A percentile compares a stretch with the other conserved stretches of the same genome.
Evolutionary conservation across 106 monocot genomes (phyloP).

Genomic region (Allium cepa): DNA sequence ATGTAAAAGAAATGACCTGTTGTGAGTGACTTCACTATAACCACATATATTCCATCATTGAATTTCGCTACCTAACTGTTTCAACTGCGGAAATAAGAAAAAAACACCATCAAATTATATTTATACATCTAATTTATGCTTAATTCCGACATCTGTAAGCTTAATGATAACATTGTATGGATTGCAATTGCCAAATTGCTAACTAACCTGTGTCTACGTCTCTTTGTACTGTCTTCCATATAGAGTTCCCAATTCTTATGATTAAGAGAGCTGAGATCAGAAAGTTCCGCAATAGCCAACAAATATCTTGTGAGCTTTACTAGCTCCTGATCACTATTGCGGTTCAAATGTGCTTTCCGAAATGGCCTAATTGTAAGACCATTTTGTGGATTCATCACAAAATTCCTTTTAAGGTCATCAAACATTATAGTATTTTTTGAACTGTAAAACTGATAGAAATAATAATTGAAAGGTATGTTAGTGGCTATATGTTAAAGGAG

Average conservation of each 20-base stretch:
- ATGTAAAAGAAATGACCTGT: slow-evolving; percentile 8
- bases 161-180: neutral
- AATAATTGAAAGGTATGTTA: too few relatives aligned
- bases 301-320: slow-evolving; percentile 79
- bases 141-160: too few relatives aligned
- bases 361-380: slow-evolving; percentile 89
- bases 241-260: slow-evolving; percentile 77
- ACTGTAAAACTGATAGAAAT: slow-evolving; percentile 60
- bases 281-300: slow-evolving; percentile 75
- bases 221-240: slow-evolving; percentile 48
- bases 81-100: slow-evolving; percentile 4
- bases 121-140: neutral
- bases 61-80: neutral
- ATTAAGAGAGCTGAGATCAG: slow-evolving; percentile 69
- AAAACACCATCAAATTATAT: neutral
- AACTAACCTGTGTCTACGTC: slow-evolving; percentile 57
- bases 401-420: slow-evolving; percentile 92
- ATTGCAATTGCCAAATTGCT: neutral
- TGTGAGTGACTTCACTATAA: neutral
- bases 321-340: slow-evolving; percentile 73
- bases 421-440: slow-evolving; percentile 91
- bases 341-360: slow-evolving; percentile 72
- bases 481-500: neutral
- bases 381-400: slow-evolving; percentile 99
- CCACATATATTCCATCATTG: slow-evolving; percentile 1